A percentile compares a stretch with the other conserved stretches of the same genome.
phyloP scores from a whole-genome alignment of 75 land plant species.

The Gnetum montanum region DNA sequence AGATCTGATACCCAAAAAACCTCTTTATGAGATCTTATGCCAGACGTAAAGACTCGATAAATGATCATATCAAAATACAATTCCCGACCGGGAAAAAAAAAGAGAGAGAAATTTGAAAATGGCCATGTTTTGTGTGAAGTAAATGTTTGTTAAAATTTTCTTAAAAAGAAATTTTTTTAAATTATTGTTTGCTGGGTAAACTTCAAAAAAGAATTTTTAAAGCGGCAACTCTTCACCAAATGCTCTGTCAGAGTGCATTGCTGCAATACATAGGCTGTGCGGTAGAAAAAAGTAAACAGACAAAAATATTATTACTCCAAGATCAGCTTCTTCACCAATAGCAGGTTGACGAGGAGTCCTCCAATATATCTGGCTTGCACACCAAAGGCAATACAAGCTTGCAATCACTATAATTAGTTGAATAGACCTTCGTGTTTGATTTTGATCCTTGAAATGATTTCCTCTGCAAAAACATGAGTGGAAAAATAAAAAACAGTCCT shows the following conservation, averaged over 20 bases:
- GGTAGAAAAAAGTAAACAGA: slow-evolving; percentile 58
- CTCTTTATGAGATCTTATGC: too few species aligned
- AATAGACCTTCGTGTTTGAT: slow-evolving; percentile 18
- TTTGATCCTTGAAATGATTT: slow-evolving; percentile 12
- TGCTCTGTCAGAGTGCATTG: slow-evolving; percentile 36
- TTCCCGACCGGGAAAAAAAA: too few species aligned
- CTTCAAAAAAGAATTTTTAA: too few species aligned
- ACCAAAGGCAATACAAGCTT: slow-evolving; percentile 62
- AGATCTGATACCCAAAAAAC: too few species aligned
- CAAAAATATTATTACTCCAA: slow-evolving; percentile 63
- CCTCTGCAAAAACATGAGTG: slow-evolving; percentile 21
- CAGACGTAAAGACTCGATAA: too few species aligned
- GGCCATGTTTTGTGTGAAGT: too few species aligned
- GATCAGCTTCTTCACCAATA: slow-evolving; percentile 83
- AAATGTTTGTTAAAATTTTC: too few species aligned
- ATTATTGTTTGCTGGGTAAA: too few species aligned
- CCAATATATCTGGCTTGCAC: slow-evolving; percentile 60
- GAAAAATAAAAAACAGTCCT: too few species aligned
- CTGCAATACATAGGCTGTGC: slow-evolving; percentile 44
- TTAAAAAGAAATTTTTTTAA: too few species aligned
- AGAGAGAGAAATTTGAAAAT: too few species aligned
- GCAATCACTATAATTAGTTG: slow-evolving; percentile 35
- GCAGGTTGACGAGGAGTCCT: slow-evolving; percentile 53
- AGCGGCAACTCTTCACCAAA: slow-evolving; percentile 26
- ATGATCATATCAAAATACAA: too few species aligned